A percentile compares a stretch with the other conserved stretches of the same genome.
These are phyloP conservation scores for Scheffersomyces spartinae DNA, from an alignment of 805 yeast genomes.

Conservation along the genomic window DNA sequence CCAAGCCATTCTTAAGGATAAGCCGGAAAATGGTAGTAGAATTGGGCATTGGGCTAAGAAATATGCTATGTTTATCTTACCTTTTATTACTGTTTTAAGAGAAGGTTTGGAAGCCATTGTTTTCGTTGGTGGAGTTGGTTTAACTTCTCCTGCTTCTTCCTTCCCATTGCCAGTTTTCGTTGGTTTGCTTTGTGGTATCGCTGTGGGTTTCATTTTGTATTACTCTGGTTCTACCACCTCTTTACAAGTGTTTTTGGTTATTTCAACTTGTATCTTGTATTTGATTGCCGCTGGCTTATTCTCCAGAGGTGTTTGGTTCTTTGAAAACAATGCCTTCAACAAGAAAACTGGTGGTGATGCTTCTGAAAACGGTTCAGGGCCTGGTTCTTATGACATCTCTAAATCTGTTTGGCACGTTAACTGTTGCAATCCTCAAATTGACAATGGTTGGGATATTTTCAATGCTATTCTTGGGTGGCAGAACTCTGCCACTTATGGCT, in stretches of 20 bases:
- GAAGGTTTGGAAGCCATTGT: slow-evolving; percentile 97
- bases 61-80: slow-evolving; percentile 82
- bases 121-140: slow-evolving; percentile 92
- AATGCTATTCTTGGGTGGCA: slow-evolving; percentile 96
- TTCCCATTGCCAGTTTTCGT: slow-evolving; percentile 90
- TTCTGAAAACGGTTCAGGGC: slow-evolving; percentile 84
- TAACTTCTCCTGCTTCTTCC: slow-evolving; percentile 47
- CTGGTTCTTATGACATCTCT: slow-evolving; percentile 82
- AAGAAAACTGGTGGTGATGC: slow-evolving; percentile 85
- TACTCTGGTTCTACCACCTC: slow-evolving; percentile 74
- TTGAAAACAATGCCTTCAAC: slow-evolving; percentile 59
- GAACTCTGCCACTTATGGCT: slow-evolving; percentile 89
- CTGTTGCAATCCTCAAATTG: slow-evolving; percentile 90
- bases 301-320: slow-evolving; percentile 88
- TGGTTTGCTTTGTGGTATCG: slow-evolving; percentile 72
- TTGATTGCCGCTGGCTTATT: slow-evolving; percentile 87
- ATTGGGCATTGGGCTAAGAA: slow-evolving; percentile 50
- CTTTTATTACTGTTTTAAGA: slow-evolving; percentile 84
- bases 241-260: slow-evolving; percentile 77
- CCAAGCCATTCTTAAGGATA: slow-evolving; percentile 50
- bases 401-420: slow-evolving; percentile 90
- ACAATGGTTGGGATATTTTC: slow-evolving; percentile 95
- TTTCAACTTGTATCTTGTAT: slow-evolving; percentile 82
- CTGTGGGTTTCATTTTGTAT: slow-evolving; percentile 62
- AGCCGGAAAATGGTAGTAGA: too few relatives aligned